Base-by-base conservation (phyloP, 768 basidiomycete species). In the Auriscalpium orientale region DNA sequence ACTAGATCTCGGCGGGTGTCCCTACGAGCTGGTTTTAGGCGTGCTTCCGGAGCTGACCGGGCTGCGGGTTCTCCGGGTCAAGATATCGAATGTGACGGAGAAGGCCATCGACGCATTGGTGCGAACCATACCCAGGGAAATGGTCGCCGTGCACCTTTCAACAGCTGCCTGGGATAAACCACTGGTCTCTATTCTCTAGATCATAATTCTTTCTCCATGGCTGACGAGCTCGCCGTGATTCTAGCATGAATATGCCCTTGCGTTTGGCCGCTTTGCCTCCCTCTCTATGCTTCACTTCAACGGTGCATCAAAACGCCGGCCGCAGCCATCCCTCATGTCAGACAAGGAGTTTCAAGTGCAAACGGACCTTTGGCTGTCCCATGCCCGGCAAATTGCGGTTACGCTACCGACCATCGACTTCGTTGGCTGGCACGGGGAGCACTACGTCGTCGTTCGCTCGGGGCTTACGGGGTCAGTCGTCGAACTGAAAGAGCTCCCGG, bases 361-460 rank as follows among this genome's bases (percentile, higher is more conserved):
- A 64, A 82, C 81, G 5, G 80, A 81, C 22, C 51, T 75, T 18
- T 85, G 83, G 82, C 70, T 73, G 38, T 72, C 75, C 34, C 74
- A 70, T 53, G 81, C 78, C 48, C 71, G 78, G 33, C 73, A 71
- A 59, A 75, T 86, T 53, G 82, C 83, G 1, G 66, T 68, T 4
- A 66, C 67, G 28, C 60, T 85, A 0, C 79, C 78, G 4, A 75
- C 76, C 22, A 63, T 86, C 34, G 84, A 86, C 68, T 86, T 85
- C 58, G 66, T 86, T 1, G 84, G 84, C n/a, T 86, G 83, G 84
- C 81, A 86, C 66, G 81, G 82, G 40, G 84, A 85, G 69, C 82
- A 85, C 65, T 85, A 82, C 62, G 83, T 82, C 56, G 79, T 85
- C 53, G 80, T 80, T 51, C 74, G 83, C 35, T 68, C 74, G 16